A percentile compares a stretch with the other conserved stretches of the same genome.
Conservation (phyloP, 805 yeast species). For the Candida chilensis region DNA sequence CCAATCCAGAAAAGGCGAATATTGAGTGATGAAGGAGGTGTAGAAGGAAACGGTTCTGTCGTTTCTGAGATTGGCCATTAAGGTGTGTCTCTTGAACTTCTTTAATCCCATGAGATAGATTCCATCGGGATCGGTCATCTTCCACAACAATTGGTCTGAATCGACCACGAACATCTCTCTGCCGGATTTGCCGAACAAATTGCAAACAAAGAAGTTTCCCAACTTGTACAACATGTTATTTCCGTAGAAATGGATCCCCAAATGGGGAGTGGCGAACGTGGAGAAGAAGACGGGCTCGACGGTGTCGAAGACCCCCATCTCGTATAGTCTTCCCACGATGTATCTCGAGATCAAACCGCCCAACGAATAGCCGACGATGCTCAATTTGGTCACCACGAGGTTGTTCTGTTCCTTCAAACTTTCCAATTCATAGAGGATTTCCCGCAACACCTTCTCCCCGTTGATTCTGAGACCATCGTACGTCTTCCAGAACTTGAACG, state of each 20-base stretch:
- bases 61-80: conserved; percentile 68
- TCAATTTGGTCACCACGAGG: conserved; percentile 20
- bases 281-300: conserved; percentile 26
- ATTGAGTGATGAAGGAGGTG: conserved; percentile 68
- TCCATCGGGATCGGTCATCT: conserved; percentile 43
- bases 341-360: conserved; percentile 33
- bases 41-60: conserved; percentile 87
- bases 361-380: conserved; percentile 29
- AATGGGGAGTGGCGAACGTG: conserved; percentile 36
- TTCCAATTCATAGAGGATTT: conserved; percentile 29
- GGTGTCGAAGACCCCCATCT: conserved; percentile 21
- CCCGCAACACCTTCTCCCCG: conserved; percentile 22
- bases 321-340: conserved; percentile 24
- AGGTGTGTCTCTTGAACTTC: conserved; percentile 44
- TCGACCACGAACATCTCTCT: conserved; percentile 25
- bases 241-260: conserved; percentile 27
- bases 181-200: conserved; percentile 26
- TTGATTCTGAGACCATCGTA: conserved; percentile 29
- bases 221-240: conserved; percentile 17
- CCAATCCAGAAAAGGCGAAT: conserved; percentile 64
- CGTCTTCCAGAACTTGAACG: conserved; percentile 32
- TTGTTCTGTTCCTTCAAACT: conserved; percentile 18
- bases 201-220: conserved; percentile 22
- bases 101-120: conserved; percentile 45
- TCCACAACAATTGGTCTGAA: conserved; percentile 32